A percentile compares a stretch with the other conserved stretches of the same genome.
phyloP scores from a whole-genome alignment of 2,329 filamentous ascomycete species.

The Akanthomyces dipterigenus region DNA sequence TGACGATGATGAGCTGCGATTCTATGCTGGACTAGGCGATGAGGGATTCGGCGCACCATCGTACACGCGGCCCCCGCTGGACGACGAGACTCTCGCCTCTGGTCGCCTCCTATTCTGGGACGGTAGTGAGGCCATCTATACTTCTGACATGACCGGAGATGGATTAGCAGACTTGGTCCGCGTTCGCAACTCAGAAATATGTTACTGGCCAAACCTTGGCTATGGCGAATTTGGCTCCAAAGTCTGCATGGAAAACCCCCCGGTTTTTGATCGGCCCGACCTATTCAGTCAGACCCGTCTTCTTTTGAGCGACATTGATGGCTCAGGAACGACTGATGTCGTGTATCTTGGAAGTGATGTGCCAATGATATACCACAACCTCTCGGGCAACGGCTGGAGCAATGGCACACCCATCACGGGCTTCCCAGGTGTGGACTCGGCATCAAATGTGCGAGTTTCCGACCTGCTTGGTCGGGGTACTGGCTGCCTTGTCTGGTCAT shows the following conservation, averaged over 20 bases:
- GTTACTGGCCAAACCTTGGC: conserved; percentile 30
- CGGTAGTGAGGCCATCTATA: conserved; percentile 11
- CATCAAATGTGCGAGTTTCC: conserved; percentile 11
- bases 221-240: conserved; percentile 25
- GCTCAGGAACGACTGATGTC: conserved; percentile 22
- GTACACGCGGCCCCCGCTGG: not conserved
- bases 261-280: conserved; percentile 16
- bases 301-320: conserved; percentile 18
- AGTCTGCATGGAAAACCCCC: conserved; percentile 23
- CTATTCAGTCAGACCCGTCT: conserved; percentile 16
- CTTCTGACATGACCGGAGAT: conserved; percentile 23
- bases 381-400: conserved; percentile 16
- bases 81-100: not conserved
- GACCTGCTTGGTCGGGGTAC: conserved; percentile 20
- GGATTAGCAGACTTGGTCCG: conserved; percentile 20
- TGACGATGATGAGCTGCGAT: conserved; percentile 9
- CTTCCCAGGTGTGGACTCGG: conserved; percentile 11
- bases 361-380: conserved; percentile 18
- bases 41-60: not conserved
- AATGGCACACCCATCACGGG: not conserved
- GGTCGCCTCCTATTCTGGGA: conserved; percentile 13
- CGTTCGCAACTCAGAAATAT: conserved; percentile 21
- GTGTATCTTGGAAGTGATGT: conserved; percentile 18
- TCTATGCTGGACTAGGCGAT: conserved; percentile 14
- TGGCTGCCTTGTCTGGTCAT: conserved; percentile 18